Conservation (phyloP, 2,329 filamentous ascomycete species). For the Colletotrichum abscissum region DNA sequence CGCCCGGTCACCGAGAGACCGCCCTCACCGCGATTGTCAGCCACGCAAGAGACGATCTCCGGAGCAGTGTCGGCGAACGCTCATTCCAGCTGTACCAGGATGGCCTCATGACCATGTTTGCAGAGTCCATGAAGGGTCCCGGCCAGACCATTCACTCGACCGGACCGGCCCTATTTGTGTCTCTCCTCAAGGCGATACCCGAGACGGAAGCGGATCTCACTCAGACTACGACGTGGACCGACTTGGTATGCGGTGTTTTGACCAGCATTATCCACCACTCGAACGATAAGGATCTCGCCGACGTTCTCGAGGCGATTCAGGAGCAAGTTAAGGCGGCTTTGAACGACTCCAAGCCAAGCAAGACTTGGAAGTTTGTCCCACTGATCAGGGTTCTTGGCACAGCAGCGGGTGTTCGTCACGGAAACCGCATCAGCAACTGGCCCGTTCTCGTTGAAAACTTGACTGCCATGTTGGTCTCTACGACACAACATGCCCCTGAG, state of each 20-base stretch:
- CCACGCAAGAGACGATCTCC: constrained; percentile 78
- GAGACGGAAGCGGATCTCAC: constrained; percentile 60
- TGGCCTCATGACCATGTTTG: constrained; percentile 91
- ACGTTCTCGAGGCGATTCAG: constrained; percentile 72
- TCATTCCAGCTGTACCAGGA: constrained; percentile 80
- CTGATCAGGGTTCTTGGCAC: constrained; percentile 73
- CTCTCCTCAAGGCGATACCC: constrained; percentile 63
- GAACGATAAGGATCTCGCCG: constrained; percentile 76
- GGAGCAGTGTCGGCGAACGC: constrained; percentile 61
- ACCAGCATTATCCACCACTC: constrained; percentile 88
- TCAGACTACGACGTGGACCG: constrained; percentile 64
- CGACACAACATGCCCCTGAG: constrained; percentile 53
- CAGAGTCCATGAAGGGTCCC: constrained; percentile 79
- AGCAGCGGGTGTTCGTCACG: constrained; percentile 83
- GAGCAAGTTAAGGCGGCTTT: constrained; percentile 56
- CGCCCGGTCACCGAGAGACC: constrained; percentile 78
- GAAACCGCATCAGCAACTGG: constrained; percentile 81
- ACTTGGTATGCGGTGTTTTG: constrained; percentile 80
- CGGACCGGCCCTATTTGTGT: constrained; percentile 63
- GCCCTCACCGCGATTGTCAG: constrained; percentile 78
- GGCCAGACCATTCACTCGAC: constrained; percentile 70
- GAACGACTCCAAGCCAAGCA: constrained; percentile 47
- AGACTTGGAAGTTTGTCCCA: constrained; percentile 57
- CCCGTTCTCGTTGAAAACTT: constrained; percentile 68
- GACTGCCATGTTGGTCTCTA: constrained; percentile 60